A percentile compares a stretch with the other conserved stretches of the same genome.
Conservation (phyloP, 176 grass and related monocot genomes). For the Carex kokanica region DNA sequence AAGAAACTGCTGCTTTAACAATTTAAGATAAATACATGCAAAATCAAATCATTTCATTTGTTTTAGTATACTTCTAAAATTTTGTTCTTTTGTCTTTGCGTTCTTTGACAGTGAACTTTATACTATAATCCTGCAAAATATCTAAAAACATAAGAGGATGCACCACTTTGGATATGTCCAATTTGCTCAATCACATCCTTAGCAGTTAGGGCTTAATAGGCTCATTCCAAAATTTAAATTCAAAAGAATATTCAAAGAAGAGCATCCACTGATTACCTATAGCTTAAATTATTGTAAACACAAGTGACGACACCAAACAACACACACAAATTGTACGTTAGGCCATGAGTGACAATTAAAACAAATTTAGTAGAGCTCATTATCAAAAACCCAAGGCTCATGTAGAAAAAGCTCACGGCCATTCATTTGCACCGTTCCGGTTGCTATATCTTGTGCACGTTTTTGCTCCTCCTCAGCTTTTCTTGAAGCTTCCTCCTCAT, state of each 20-base stretch:
- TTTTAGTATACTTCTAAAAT: neutral
- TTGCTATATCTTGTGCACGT: constrained; percentile 47
- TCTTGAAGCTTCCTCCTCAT: constrained; percentile 41
- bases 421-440: constrained; percentile 68
- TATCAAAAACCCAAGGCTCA: constrained; percentile 85
- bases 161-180: neutral
- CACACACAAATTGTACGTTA: neutral
- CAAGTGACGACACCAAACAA: neutral
- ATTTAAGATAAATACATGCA: neutral
- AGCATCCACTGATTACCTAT: neutral
- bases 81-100: neutral
- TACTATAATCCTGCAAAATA: neutral
- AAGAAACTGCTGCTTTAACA: neutral
- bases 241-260: neutral
- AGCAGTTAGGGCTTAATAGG: neutral
- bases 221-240: neutral
- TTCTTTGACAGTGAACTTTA: neutral
- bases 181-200: neutral
- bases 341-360: neutral
- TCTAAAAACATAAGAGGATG: neutral
- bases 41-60: neutral
- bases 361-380: constrained; percentile 45
- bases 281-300: neutral
- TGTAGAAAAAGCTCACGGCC: constrained; percentile 72
- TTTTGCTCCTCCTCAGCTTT: constrained; percentile 62